A percentile compares a stretch with the other conserved stretches of the same genome.
These are phyloP conservation scores for Penicillium janthinellum DNA, from an alignment of 2,329 filamentous ascomycete genomes.

Conservation along the genomic window DNA sequence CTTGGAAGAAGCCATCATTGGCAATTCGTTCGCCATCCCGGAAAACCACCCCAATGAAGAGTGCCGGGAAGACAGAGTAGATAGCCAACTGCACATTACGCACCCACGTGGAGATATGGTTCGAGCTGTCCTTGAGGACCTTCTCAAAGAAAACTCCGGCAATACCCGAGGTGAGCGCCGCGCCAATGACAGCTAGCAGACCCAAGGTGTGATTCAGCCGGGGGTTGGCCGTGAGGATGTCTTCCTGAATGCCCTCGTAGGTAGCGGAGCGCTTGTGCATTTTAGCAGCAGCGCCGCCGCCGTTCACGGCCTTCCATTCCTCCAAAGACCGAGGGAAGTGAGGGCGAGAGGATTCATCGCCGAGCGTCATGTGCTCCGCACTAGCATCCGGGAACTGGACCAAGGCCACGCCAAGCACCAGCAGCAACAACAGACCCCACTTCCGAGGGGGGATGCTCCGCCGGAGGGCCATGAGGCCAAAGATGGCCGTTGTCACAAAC, in stretches of 20 bases:
- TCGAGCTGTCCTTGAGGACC: slow-evolving; percentile 80
- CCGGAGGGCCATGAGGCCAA: slow-evolving; percentile 77
- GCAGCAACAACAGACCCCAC: slow-evolving; percentile 77
- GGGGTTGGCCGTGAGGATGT: slow-evolving; percentile 55
- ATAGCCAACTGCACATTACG: slow-evolving; percentile 93
- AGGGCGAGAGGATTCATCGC: slow-evolving; percentile 62
- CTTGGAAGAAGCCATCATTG: slow-evolving; percentile 86
- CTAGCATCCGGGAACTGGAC: slow-evolving; percentile 74
- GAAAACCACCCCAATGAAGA: slow-evolving; percentile 82
- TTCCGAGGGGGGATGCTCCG: slow-evolving; percentile 69
- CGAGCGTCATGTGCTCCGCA: slow-evolving; percentile 53
- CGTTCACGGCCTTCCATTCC: slow-evolving; percentile 65
- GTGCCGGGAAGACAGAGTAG: slow-evolving; percentile 87
- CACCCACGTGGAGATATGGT: slow-evolving; percentile 81
- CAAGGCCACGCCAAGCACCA: slow-evolving; percentile 80
- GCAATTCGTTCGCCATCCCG: slow-evolving; percentile 84
- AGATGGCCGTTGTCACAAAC: slow-evolving; percentile 86
- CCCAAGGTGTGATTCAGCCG: slow-evolving; percentile 78
- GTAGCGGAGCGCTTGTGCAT: slow-evolving; percentile 76
- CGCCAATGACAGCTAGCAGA: slow-evolving; percentile 73
- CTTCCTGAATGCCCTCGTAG: slow-evolving; percentile 80
- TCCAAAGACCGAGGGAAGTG: slow-evolving; percentile 80
- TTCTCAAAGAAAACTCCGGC: slow-evolving; percentile 75
- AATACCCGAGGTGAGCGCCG: slow-evolving; percentile 78
- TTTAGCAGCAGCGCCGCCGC: slow-evolving; percentile 47